phyloP scores from a whole-genome alignment of 202 grass and related monocot species.

The Saccharum hybrid region DNA sequence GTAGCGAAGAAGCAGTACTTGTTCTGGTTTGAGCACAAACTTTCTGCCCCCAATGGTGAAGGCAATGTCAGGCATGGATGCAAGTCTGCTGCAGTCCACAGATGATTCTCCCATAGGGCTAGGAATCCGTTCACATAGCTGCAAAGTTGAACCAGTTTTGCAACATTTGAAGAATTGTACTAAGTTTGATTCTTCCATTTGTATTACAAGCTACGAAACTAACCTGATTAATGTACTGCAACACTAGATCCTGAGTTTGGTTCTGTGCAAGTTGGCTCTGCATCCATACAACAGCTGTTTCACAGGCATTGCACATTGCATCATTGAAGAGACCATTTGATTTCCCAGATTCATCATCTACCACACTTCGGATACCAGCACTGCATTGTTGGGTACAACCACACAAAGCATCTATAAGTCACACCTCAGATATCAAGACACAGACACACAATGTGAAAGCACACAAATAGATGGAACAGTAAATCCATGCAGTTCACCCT shows the following conservation, averaged over 20 bases:
- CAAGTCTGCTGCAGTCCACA: constrained; percentile 64
- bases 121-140: constrained; percentile 76
- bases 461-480: constrained; percentile 1
- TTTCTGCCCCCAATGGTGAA: constrained; percentile 77
- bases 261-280: constrained; percentile 76
- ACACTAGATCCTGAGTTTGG: constrained; percentile 58
- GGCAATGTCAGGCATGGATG: constrained; percentile 72
- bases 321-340: constrained; percentile 50
- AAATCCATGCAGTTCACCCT: constrained; percentile 8
- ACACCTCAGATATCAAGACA: constrained; percentile 29
- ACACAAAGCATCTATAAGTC: constrained; percentile 4
- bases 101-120: constrained; percentile 81
- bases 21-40: constrained; percentile 70
- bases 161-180: background rate
- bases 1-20: constrained; percentile 50
- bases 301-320: constrained; percentile 76
- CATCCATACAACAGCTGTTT: constrained; percentile 82
- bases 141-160: constrained; percentile 41
- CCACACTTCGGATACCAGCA: constrained; percentile 68
- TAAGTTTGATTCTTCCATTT: constrained; percentile 5
- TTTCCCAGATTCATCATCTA: constrained; percentile 48
- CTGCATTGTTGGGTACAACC: constrained; percentile 34
- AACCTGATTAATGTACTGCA: constrained; percentile 71
- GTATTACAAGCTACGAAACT: constrained; percentile 33
- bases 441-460: background rate